These are phyloP conservation scores for Malus sylvestris DNA, from an alignment of 306 rosid genomes.

Conservation along the genomic window DNA sequence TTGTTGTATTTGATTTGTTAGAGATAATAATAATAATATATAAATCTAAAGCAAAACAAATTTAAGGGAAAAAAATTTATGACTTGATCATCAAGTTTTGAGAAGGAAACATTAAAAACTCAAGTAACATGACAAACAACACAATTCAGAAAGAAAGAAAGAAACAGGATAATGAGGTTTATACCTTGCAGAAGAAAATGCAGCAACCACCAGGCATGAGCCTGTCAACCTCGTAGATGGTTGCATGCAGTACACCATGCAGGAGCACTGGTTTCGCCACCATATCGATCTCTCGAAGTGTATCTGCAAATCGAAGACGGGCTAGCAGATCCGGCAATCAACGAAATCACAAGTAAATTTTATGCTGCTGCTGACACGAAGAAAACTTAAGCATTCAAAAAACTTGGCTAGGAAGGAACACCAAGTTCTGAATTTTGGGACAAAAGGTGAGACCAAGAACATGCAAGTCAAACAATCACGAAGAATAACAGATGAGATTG, in stretches of 20 bases:
- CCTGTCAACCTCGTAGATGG: slow-evolving; percentile 30
- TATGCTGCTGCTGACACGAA: background rate
- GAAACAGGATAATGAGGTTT: background rate
- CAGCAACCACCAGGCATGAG: slow-evolving; percentile 26
- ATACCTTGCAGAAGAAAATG: slow-evolving; percentile 37
- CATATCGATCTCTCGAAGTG: slow-evolving; percentile 6
- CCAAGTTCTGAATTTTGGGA: too few relatives aligned
- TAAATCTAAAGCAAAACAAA: background rate
- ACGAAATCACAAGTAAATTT: background rate
- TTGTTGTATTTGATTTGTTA: too few relatives aligned
- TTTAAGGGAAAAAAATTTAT: background rate
- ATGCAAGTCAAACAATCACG: background rate
- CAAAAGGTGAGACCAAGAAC: background rate
- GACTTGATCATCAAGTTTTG: background rate
- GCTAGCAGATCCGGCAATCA: background rate
- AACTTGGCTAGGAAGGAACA: background rate
- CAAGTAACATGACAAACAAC: background rate
- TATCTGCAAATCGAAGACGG: background rate
- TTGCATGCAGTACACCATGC: slow-evolving; percentile 38
- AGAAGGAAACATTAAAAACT: background rate
- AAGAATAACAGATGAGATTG: background rate
- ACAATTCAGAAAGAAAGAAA: background rate
- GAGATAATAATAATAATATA: background rate
- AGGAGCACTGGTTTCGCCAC: slow-evolving; percentile 13
- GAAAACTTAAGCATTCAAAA: background rate